Evolutionary conservation across 1,284 basidiomycete genomes (phyloP).

Genomic region (Cystobasidium slooffiae): DNA sequence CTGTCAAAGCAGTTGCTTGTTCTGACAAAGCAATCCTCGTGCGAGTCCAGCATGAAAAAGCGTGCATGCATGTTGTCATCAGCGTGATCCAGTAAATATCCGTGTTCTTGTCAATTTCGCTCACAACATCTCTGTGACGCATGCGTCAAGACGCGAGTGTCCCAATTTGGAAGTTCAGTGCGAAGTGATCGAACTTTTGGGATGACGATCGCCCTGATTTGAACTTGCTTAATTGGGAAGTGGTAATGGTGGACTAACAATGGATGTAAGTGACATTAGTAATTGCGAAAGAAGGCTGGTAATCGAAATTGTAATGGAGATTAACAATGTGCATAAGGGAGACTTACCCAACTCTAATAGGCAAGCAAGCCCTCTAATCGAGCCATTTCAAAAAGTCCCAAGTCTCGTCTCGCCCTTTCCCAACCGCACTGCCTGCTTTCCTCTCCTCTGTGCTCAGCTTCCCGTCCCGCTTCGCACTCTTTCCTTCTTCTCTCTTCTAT

Average conservation of each 20-base stretch:
- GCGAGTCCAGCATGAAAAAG: neutral
- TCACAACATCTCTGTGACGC: neutral
- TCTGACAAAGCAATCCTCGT: neutral
- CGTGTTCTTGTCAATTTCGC: neutral
- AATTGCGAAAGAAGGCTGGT: neutral
- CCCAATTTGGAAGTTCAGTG: slow-evolving; percentile 8
- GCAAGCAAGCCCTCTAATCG: neutral
- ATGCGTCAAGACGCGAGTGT: neutral
- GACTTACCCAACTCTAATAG: too few relatives aligned
- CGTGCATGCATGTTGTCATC: neutral
- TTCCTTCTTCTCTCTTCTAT: slow-evolving; percentile 6
- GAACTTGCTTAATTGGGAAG: slow-evolving; percentile 1
- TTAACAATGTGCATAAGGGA: too few relatives aligned
- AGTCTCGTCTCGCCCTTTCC: neutral
- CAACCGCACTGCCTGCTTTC: neutral
- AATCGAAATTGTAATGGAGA: slow-evolving; percentile 1
- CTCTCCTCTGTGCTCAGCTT: neutral
- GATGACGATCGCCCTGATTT: slow-evolving; percentile 6
- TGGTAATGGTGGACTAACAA: neutral
- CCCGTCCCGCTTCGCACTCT: neutral
- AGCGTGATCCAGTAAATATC: neutral
- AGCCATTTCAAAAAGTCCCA: neutral
- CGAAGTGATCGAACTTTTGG: slow-evolving; percentile 1
- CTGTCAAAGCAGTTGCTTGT: too few relatives aligned
- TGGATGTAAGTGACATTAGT: neutral